phyloP scores from a whole-genome alignment of 2,329 filamentous ascomycete genomes.

The Sporothrix brasiliensis region DNA sequence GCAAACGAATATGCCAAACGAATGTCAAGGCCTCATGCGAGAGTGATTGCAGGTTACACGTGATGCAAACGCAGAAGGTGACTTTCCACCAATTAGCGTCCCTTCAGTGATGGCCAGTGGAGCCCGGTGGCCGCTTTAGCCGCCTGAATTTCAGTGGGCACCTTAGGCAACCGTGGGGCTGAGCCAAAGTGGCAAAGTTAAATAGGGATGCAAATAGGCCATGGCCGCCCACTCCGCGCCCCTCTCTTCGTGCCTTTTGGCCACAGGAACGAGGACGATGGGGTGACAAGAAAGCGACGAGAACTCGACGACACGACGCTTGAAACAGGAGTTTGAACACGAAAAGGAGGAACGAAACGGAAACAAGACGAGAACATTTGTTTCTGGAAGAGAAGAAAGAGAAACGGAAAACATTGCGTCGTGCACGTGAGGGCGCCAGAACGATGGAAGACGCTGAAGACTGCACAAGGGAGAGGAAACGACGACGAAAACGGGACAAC shows the following conservation, averaged over 20 bases:
- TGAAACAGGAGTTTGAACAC: background rate
- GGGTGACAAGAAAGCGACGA: background rate
- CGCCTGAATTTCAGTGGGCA: background rate
- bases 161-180: constrained; percentile 1
- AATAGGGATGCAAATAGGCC: constrained; percentile 60
- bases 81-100: constrained; percentile 26
- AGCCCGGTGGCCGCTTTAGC: background rate
- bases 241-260: constrained; percentile 34
- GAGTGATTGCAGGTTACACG: background rate
- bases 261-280: background rate
- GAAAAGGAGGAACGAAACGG: background rate
- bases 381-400: background rate
- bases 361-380: background rate
- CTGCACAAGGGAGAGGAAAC: background rate
- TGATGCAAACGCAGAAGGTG: background rate
- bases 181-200: constrained; percentile 44
- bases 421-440: background rate
- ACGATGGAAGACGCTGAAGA: background rate
- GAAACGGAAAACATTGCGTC: background rate
- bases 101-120: constrained; percentile 4
- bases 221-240: constrained; percentile 51
- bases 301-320: background rate
- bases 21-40: background rate
- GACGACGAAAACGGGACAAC: background rate
- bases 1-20: too few relatives aligned